Evolutionary conservation across 768 basidiomycete genomes (phyloP).

Genomic region (Psilocybe subaeruginosa): DNA sequence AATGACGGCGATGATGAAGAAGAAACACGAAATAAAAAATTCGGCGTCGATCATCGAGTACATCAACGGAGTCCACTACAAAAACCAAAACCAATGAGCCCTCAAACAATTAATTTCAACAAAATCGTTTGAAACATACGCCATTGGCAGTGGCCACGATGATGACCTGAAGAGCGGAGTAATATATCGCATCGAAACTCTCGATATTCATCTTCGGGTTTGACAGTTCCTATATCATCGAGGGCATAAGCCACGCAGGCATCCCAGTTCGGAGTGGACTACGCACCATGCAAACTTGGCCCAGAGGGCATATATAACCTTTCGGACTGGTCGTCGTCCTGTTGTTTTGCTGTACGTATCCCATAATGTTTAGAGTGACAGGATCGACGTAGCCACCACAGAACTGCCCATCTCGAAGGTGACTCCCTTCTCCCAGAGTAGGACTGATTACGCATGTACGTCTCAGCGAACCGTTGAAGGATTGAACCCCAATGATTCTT

Average conservation of each 20-base stretch:
- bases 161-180: conserved; percentile 79
- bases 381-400: conserved; percentile 87
- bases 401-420: conserved; percentile 49
- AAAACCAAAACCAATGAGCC: conserved; percentile 8
- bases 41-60: conserved; percentile 89
- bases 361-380: conserved; percentile 48
- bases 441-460: conserved; percentile 63
- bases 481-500: conserved; percentile 92
- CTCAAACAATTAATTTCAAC: background rate
- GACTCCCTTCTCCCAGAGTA: conserved; percentile 53
- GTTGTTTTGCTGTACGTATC: conserved; percentile 34
- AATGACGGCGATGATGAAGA: conserved; percentile 83
- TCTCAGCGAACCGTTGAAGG: conserved; percentile 85
- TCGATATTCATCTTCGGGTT: conserved; percentile 71
- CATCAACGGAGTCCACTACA: conserved; percentile 81
- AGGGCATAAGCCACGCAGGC: background rate
- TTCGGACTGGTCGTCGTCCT: conserved; percentile 44
- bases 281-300: conserved; percentile 76
- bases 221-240: conserved; percentile 47
- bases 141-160: conserved; percentile 81
- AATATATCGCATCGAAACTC: conserved; percentile 90
- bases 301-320: conserved; percentile 89
- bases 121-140: conserved; percentile 43
- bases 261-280: background rate
- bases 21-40: conserved; percentile 84